Conservation (phyloP, 2,329 filamentous ascomycete species). For the Xylaria sp. region DNA sequence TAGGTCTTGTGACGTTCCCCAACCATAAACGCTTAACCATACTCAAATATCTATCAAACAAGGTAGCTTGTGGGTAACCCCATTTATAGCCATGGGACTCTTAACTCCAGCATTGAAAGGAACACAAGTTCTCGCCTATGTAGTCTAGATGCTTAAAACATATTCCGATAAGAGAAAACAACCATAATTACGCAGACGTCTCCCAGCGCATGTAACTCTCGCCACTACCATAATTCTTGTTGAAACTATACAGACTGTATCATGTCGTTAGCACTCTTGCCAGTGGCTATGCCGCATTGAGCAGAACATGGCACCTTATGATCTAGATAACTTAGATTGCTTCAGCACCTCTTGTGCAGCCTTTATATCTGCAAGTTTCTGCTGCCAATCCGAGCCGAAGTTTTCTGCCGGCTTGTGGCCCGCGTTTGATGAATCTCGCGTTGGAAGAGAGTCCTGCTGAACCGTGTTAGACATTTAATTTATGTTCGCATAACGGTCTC, state of each 20-base stretch:
- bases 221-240: not conserved
- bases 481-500: not conserved
- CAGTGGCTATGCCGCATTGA: not conserved
- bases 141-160: not conserved
- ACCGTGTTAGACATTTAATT: not conserved
- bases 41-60: too few relatives aligned
- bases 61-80: not conserved
- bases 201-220: not conserved
- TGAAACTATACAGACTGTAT: not conserved
- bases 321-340: not conserved
- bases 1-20: too few relatives aligned
- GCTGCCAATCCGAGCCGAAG: not conserved
- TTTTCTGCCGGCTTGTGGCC: not conserved
- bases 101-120: not conserved
- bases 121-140: not conserved
- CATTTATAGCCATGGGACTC: not conserved
- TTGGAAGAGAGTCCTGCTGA: not conserved
- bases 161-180: not conserved
- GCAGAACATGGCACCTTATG: not conserved
- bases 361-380: constrained; percentile 1
- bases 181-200: not conserved
- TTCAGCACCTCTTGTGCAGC: not conserved
- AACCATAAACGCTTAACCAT: too few relatives aligned
- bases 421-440: not conserved
- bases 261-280: not conserved